phyloP scores from a whole-genome alignment of 805 yeast genomes.

The Ogataea minuta region DNA sequence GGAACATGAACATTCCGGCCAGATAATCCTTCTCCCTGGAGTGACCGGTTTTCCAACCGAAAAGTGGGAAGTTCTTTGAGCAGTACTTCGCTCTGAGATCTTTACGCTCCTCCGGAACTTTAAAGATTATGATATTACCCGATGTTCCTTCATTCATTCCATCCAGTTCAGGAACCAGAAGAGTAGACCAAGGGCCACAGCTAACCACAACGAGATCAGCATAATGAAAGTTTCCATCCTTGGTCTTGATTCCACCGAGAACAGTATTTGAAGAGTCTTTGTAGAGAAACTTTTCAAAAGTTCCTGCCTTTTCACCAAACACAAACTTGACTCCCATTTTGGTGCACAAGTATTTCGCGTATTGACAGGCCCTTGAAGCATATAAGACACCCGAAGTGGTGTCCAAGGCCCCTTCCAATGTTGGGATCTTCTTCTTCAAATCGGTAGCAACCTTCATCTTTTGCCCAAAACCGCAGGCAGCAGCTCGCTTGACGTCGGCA shows the following conservation, averaged over 20 bases:
- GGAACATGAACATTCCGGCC: slow-evolving; percentile 37
- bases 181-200: slow-evolving; percentile 34
- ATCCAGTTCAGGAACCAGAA: slow-evolving; percentile 34
- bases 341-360: slow-evolving; percentile 29
- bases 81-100: slow-evolving; percentile 36
- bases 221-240: slow-evolving; percentile 27
- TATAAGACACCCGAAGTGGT: slow-evolving; percentile 35
- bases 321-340: slow-evolving; percentile 36
- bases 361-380: slow-evolving; percentile 36
- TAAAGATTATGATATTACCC: slow-evolving; percentile 36
- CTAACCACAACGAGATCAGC: slow-evolving; percentile 29
- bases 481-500: slow-evolving; percentile 33
- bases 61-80: slow-evolving; percentile 33
- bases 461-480: slow-evolving; percentile 28
- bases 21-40: slow-evolving; percentile 30
- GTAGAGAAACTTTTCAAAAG: slow-evolving; percentile 26
- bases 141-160: slow-evolving; percentile 38
- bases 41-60: slow-evolving; percentile 36
- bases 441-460: slow-evolving; percentile 25
- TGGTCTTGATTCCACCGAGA: slow-evolving; percentile 30
- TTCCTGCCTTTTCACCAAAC: slow-evolving; percentile 31
- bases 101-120: slow-evolving; percentile 36
- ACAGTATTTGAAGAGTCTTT: slow-evolving; percentile 15
- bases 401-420: slow-evolving; percentile 29
- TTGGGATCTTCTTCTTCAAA: slow-evolving; percentile 14